These are phyloP conservation scores for Fusarium sp. DNA, from an alignment of 2,329 filamentous ascomycete species.

Conservation along the genomic window DNA sequence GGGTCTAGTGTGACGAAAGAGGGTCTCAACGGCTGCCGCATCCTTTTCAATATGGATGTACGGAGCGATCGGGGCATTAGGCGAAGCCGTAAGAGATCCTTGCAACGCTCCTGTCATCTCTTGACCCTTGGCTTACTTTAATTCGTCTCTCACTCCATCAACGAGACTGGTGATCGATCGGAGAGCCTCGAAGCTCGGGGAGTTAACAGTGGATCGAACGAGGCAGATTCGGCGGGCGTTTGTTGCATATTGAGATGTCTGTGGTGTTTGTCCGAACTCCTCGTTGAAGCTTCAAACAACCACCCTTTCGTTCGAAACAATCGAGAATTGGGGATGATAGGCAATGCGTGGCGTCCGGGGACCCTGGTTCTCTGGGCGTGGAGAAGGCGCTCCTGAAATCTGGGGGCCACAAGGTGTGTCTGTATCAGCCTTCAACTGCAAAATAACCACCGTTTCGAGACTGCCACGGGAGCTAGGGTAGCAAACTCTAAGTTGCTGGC, in stretches of 20 bases:
- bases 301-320: conserved; percentile 11
- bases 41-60: conserved; percentile 2
- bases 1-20: conserved; percentile 17
- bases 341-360: conserved; percentile 30
- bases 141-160: neutral
- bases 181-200: neutral
- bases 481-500: conserved; percentile 7
- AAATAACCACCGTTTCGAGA: conserved; percentile 18
- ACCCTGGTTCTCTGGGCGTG: conserved; percentile 21
- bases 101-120: conserved; percentile 1
- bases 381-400: conserved; percentile 45
- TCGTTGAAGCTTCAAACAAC: conserved; percentile 7
- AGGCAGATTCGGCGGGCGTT: neutral
- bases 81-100: neutral
- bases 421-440: conserved; percentile 14
- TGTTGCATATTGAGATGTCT: conserved; percentile 5
- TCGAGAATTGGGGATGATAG: conserved; percentile 20
- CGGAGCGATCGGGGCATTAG: neutral
- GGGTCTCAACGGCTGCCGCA: conserved; percentile 9
- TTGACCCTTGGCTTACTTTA: neutral
- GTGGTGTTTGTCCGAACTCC: conserved; percentile 9
- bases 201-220: neutral
- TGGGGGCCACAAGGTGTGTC: conserved; percentile 41
- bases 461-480: conserved; percentile 17
- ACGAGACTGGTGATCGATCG: neutral